These are phyloP conservation scores for Pleurotus tuber-regium DNA, from an alignment of 768 basidiomycete genomes.

Conservation along the genomic window DNA sequence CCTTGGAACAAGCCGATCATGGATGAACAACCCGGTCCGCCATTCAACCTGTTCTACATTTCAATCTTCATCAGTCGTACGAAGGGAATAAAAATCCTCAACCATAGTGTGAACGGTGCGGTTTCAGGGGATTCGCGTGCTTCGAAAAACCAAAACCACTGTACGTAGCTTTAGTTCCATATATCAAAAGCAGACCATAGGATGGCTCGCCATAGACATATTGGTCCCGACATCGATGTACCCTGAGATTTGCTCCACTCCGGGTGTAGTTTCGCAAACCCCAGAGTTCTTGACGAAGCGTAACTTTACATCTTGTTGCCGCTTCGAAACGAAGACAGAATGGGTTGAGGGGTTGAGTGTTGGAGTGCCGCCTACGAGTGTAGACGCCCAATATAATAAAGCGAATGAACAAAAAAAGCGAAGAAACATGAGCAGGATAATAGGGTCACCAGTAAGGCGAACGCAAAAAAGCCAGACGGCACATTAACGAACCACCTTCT, in stretches of 20 bases:
- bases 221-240: constrained; percentile 57
- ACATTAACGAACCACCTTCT: too few relatives aligned
- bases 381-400: background rate
- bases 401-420: background rate
- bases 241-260: constrained; percentile 57
- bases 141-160: constrained; percentile 81
- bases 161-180: background rate
- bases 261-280: constrained; percentile 63
- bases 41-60: constrained; percentile 47
- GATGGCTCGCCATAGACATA: constrained; percentile 56
- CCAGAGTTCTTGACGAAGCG: constrained; percentile 58
- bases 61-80: too few relatives aligned
- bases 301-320: constrained; percentile 27
- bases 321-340: constrained; percentile 20
- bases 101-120: constrained; percentile 69
- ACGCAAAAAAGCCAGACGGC: too few relatives aligned
- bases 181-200: background rate
- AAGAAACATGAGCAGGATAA: background rate
- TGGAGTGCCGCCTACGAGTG: background rate
- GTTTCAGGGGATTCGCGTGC: constrained; percentile 56
- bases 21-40: constrained; percentile 61
- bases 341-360: background rate
- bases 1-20: constrained; percentile 71
- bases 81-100: background rate
- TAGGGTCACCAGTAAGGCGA: background rate